These are phyloP conservation scores for Aspergillus sp. DNA, from an alignment of 2,329 filamentous ascomycete species.

Conservation along the genomic window DNA sequence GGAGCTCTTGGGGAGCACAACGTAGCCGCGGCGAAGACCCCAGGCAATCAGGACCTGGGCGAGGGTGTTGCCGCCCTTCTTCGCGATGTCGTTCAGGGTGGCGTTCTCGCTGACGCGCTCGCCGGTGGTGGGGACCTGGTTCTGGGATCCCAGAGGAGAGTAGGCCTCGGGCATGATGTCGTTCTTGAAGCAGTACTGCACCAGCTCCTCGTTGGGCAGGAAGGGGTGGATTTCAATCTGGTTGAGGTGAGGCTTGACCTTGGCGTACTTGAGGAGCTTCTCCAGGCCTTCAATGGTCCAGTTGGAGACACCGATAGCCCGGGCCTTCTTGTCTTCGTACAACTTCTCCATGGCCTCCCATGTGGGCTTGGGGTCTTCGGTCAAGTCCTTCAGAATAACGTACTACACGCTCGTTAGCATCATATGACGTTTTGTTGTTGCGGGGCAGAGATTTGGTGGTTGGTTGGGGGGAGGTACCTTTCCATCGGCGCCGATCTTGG, in stretches of 20 bases:
- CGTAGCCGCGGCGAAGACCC: conserved; percentile 66
- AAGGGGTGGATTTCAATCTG: conserved; percentile 50
- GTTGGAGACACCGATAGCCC: conserved; percentile 77
- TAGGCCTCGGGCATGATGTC: conserved; percentile 44
- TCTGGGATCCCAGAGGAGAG: conserved; percentile 60
- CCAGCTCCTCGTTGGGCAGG: conserved; percentile 47
- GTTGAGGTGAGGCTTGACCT: conserved; percentile 46
- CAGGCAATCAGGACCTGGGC: conserved; percentile 65
- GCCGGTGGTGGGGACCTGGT: conserved; percentile 67
- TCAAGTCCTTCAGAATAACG: conserved; percentile 63
- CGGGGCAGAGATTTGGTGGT: not conserved
- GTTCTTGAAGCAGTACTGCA: conserved; percentile 44
- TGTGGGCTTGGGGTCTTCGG: conserved; percentile 62
- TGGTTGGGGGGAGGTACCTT: conserved; percentile 43
- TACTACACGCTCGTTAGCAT: conserved; percentile 42
- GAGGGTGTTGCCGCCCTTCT: conserved; percentile 58
- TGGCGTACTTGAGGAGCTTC: conserved; percentile 44
- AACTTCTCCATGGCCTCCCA: conserved; percentile 69
- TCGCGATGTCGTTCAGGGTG: conserved; percentile 58
- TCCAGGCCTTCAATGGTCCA: conserved; percentile 58
- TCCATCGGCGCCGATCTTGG: conserved; percentile 52
- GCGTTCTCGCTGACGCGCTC: conserved; percentile 64
- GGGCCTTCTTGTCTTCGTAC: conserved; percentile 60
- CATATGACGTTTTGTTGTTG: not conserved
- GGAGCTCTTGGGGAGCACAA: conserved; percentile 69